Conservation (phyloP, 371 early-diverging fungal genomes). For the Gilbertella persicaria region DNA sequence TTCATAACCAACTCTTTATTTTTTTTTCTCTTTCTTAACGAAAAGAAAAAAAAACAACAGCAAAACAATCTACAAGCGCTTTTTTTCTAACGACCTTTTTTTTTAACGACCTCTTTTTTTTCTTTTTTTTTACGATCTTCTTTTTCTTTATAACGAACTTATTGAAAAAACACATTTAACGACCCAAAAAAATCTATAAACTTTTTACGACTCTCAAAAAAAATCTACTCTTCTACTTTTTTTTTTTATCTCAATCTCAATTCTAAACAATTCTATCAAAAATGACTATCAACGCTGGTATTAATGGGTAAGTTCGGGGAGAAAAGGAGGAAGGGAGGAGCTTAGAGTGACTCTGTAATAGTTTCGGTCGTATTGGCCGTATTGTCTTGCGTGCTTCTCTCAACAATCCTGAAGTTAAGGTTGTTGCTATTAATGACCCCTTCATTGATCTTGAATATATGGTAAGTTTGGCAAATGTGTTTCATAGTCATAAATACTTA, state of each 20-base stretch:
- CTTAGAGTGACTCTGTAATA: slow-evolving; percentile 16
- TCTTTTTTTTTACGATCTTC: slow-evolving; percentile 1
- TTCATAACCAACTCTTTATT: slow-evolving; percentile 20
- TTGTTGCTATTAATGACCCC: slow-evolving; percentile 98
- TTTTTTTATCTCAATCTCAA: slow-evolving; percentile 1
- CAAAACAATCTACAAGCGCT: slow-evolving; percentile 9
- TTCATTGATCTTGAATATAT: slow-evolving; percentile 96
- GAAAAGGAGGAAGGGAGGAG: background rate
- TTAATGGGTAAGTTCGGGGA: slow-evolving; percentile 48
- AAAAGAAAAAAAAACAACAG: slow-evolving; percentile 12
- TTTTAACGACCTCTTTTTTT: slow-evolving; percentile 20
- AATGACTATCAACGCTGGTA: slow-evolving; percentile 42
- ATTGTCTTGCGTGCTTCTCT: slow-evolving; percentile 95
- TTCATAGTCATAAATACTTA: background rate
- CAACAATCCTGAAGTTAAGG: slow-evolving; percentile 74
- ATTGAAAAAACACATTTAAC: slow-evolving; percentile 9
- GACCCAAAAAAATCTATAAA: slow-evolving; percentile 15
- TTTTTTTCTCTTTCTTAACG: slow-evolving; percentile 18
- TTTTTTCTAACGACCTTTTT: slow-evolving; percentile 11
- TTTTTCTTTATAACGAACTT: slow-evolving; percentile 18
- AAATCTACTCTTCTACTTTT: slow-evolving; percentile 2
- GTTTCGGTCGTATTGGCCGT: slow-evolving; percentile 99
- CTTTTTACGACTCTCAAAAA: slow-evolving; percentile 16
- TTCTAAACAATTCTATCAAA: slow-evolving; percentile 15
- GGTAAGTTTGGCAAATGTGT: slow-evolving; percentile 40